Evolutionary conservation across 352 stramenopile species (phyloP).

Genomic region (Phytophthora fragariae): DNA sequence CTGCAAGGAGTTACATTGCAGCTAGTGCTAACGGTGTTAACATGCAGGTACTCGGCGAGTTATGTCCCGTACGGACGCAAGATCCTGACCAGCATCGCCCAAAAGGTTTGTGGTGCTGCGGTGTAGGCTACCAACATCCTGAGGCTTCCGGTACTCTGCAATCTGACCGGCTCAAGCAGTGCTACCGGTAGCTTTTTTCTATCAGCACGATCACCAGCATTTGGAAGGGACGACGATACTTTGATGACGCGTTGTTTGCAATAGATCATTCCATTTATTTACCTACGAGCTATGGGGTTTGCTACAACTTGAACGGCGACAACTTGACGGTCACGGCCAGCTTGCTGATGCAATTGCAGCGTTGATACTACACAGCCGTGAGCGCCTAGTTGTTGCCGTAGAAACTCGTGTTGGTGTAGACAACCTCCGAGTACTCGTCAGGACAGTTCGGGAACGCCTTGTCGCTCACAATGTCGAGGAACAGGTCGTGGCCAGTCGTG

Average conservation of each 20-base stretch:
- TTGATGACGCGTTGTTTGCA: conserved; percentile 14
- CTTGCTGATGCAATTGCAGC: conserved; percentile 17
- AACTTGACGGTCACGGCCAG: conserved; percentile 33
- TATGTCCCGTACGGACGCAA: conserved; percentile 89
- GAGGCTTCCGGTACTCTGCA: background rate
- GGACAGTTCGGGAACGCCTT: conserved; percentile 63
- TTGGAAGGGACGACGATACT: background rate
- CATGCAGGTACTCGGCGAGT: conserved; percentile 77
- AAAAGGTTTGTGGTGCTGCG: conserved; percentile 64
- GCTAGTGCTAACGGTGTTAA: background rate
- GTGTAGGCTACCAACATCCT: conserved; percentile 14
- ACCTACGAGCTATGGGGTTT: conserved; percentile 28
- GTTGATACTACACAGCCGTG: conserved; percentile 18
- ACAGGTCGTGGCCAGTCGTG: conserved; percentile 42
- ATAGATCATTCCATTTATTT: conserved; percentile 50
- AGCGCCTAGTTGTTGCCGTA: conserved; percentile 46
- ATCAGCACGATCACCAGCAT: background rate
- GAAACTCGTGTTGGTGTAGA: conserved; percentile 57
- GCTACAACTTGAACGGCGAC: conserved; percentile 21
- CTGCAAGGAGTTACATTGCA: background rate
- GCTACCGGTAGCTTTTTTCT: background rate
- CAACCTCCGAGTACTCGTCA: conserved; percentile 43
- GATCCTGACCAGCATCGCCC: conserved; percentile 70
- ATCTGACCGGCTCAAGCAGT: background rate
- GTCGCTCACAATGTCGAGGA: conserved; percentile 36